A percentile compares a stretch with the other conserved stretches of the same genome.
Evolutionary conservation across 495 filamentous ascomycete species (phyloP).

Genomic region (Neurospora intermedia): DNA sequence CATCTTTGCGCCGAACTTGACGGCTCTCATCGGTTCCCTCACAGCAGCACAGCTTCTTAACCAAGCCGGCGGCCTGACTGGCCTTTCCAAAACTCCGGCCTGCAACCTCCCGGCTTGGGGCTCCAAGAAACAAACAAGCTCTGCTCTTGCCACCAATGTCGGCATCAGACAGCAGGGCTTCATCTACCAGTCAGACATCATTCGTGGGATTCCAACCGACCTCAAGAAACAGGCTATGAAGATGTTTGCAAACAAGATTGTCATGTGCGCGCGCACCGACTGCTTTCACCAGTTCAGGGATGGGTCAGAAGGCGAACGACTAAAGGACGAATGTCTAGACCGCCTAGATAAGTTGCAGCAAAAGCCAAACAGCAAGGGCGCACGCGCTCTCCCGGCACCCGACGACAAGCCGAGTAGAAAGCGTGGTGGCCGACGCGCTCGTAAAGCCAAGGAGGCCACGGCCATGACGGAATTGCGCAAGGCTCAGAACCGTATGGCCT

Average conservation of each 20-base stretch:
- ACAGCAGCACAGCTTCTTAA: slow-evolving; percentile 95
- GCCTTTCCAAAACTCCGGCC: slow-evolving; percentile 81
- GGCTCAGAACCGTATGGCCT: slow-evolving; percentile 91
- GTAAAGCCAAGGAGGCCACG: slow-evolving; percentile 92
- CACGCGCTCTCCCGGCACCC: slow-evolving; percentile 80
- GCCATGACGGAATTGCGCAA: slow-evolving; percentile 97
- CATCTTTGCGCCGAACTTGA: slow-evolving; percentile 89
- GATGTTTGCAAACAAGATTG: slow-evolving; percentile 86
- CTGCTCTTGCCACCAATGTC: slow-evolving; percentile 88
- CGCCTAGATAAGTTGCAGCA: slow-evolving; percentile 91
- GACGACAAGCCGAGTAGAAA: slow-evolving; percentile 94
- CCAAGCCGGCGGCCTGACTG: slow-evolving; percentile 76
- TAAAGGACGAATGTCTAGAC: slow-evolving; percentile 71
- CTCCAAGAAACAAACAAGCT: slow-evolving; percentile 69
- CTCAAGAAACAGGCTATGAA: slow-evolving; percentile 92
- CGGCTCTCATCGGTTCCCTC: slow-evolving; percentile 85
- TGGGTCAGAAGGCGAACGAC: slow-evolving; percentile 73
- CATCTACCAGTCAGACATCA: slow-evolving; percentile 81
- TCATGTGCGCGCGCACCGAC: slow-evolving; percentile 82
- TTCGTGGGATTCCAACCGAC: slow-evolving; percentile 71
- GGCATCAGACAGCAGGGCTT: slow-evolving; percentile 89
- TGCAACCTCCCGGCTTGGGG: slow-evolving; percentile 88
- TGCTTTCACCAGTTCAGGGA: slow-evolving; percentile 73
- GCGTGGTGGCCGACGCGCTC: slow-evolving; percentile 79
- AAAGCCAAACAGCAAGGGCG: slow-evolving; percentile 82